Base-by-base conservation (phyloP, 176 grass and related monocot genomes). In the Hyparrhenia diplandra region DNA sequence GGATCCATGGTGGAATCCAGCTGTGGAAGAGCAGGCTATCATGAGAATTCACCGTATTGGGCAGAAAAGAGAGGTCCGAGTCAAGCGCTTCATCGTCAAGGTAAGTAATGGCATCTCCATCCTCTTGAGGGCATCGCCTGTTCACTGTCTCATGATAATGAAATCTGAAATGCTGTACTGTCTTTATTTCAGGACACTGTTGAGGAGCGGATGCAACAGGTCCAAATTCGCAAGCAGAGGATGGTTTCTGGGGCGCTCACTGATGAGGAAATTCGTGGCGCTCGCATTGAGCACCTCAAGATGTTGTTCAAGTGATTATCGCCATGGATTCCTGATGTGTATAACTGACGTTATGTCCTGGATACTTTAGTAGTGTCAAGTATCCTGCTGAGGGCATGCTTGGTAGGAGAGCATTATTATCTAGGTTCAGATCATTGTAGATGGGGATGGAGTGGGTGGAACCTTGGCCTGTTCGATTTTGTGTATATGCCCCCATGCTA, bases 1-100 rank as follows among this genome's bases (percentile, higher is more conserved):
- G 95, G 95, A 98, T 85, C 92, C 95, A 59, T 98, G 95, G 95
- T 98, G 95, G 95, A 98, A 98, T 78, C 95, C 95, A 69, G 92
- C 95, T 69, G 95, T 98, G 13, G 95, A 98, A 73, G 95, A 98
- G 85, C 95, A 98, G 73, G 95, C 95, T 61, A 92, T 98, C 74
- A 98, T 94, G 95, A 89, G 95, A 59, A 98, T 92, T 73, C 95
- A 98, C 74, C 80, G 95, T 60, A 94, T 98, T 13, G 92, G 92
- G 41, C 95, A 94, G 78, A 94, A 92, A 55, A 82, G 77, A 32
- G 74, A 72, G 25, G 95, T 98, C 60, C 90, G 86, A 39, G 92
- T 98, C 13, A 92, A 69, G 60, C 85, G 90, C 14, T 98, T 98
- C 86, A 98, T 98, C 4, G 95, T 98, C 43, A 98, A 89, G 89